A percentile compares a stretch with the other conserved stretches of the same genome.
These are phyloP conservation scores for Aspergillus haitiensis DNA, from an alignment of 495 filamentous ascomycete species.

Conservation along the genomic window DNA sequence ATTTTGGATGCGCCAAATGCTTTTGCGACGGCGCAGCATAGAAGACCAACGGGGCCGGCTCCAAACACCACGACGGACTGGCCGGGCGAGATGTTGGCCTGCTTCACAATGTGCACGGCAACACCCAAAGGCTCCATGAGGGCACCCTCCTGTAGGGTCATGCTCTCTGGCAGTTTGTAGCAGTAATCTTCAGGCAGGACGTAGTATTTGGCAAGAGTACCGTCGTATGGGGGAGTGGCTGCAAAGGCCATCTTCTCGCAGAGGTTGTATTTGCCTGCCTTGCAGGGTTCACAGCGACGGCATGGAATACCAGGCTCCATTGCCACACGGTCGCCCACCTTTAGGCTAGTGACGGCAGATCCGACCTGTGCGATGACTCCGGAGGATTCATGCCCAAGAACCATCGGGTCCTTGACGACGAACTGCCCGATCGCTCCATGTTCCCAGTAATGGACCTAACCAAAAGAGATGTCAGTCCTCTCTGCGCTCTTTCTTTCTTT, in stretches of 20 bases:
- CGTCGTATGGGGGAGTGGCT: constrained; percentile 55
- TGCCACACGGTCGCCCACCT: constrained; percentile 51
- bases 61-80: constrained; percentile 57
- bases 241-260: constrained; percentile 55
- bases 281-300: constrained; percentile 54
- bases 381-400: constrained; percentile 88
- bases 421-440: constrained; percentile 82
- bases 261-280: constrained; percentile 53
- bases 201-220: constrained; percentile 57
- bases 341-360: constrained; percentile 43
- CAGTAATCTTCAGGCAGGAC: constrained; percentile 56
- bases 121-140: constrained; percentile 57
- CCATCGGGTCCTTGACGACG: constrained; percentile 81
- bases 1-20: constrained; percentile 53
- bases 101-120: constrained; percentile 54
- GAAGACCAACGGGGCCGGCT: constrained; percentile 54
- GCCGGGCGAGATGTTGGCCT: constrained; percentile 45
- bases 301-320: constrained; percentile 57
- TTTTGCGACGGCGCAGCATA: constrained; percentile 56
- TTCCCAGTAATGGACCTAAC: constrained; percentile 80
- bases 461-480: neutral
- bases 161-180: constrained; percentile 49
- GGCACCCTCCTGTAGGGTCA: constrained; percentile 53
- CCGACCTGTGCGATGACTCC: constrained; percentile 72
- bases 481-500: neutral